These are phyloP conservation scores for Talaromyces sp. DNA, from an alignment of 2,329 filamentous ascomycete genomes.

Conservation along the genomic window DNA sequence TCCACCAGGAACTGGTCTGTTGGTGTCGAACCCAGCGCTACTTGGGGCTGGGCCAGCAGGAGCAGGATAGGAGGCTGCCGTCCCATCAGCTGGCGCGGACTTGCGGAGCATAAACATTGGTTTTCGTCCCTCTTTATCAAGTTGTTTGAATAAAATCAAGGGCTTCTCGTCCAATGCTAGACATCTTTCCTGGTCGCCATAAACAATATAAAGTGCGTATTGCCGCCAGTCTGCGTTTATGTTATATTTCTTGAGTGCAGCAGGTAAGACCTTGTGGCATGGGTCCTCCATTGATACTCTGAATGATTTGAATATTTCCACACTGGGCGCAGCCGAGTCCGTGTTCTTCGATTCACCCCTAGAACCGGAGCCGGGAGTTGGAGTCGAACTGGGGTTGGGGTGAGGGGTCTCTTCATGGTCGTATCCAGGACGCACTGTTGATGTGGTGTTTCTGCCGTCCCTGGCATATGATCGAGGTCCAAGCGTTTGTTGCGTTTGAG, in stretches of 20 bases:
- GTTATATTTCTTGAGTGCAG: slow-evolving; percentile 95
- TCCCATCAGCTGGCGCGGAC: slow-evolving; percentile 51
- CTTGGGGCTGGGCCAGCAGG: slow-evolving; percentile 7
- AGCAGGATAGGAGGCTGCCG: slow-evolving; percentile 11
- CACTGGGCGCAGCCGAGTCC: slow-evolving; percentile 41
- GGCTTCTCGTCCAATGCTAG: slow-evolving; percentile 89
- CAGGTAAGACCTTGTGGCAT: slow-evolving; percentile 93
- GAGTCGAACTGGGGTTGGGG: slow-evolving; percentile 27
- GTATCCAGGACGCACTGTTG: slow-evolving; percentile 25
- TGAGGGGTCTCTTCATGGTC: slow-evolving; percentile 35
- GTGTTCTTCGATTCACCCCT: slow-evolving; percentile 8
- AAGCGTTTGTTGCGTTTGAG: slow-evolving; percentile 38
- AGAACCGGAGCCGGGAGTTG: slow-evolving; percentile 18
- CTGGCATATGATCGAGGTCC: slow-evolving; percentile 42
- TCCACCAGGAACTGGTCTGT: slow-evolving; percentile 10
- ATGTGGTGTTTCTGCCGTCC: slow-evolving; percentile 21
- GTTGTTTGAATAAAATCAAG: slow-evolving; percentile 91
- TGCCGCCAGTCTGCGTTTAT: slow-evolving; percentile 97
- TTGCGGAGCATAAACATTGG: slow-evolving; percentile 97
- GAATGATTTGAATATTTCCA: slow-evolving; percentile 99
- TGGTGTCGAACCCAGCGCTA: slow-evolving; percentile 12
- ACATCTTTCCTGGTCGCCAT: slow-evolving; percentile 96
- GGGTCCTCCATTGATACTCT: slow-evolving; percentile 97
- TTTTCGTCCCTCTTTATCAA: slow-evolving; percentile 95
- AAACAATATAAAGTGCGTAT: slow-evolving; percentile 96